Base-by-base conservation (phyloP, 306 rosid genomes). In the Quercus parvula region DNA sequence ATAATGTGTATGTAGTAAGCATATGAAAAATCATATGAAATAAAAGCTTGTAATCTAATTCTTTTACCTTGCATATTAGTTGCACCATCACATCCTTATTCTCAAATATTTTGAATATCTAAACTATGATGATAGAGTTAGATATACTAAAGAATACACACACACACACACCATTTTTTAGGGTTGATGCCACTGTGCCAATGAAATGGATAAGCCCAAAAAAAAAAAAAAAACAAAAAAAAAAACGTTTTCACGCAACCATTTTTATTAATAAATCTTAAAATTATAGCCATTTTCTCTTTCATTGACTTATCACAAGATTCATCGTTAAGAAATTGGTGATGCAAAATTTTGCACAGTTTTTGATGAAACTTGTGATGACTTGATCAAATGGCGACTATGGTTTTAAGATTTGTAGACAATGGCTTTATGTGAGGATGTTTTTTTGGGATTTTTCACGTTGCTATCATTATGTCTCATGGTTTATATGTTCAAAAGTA, bases 1-100 rank as follows among this genome's bases (percentile, higher is more conserved):
- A 15, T 28, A 79, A 79, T 75, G 79, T 24, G 79, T 24, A 69
- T 35, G 31, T 70, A 81, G 18, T 75, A 75, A 15, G 66, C 76
- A 56, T 44, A 46, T 27, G 44, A 13, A 18, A 7, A 75, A 35
- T 68, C 66, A 57, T 25, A 27, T 2, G 74, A 18, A 66, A 80
- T 17, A n/a, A 80, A 74, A 28, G 52, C 75, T 74, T 74, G 49
- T 2, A 58, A 55, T 0, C 52, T 52, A 77, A 77, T 77, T 52
- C 62, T 56, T 46, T 14, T 1, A 35, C 38, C 80, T 25, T 70
- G 15, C 71, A 78, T 44, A 0, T 78, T 70, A 8, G 55, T 30
- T 5, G 66, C 83, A 72, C 46, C 69, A 64, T 79, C 78, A 52
- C 64, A 64, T 44, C 74, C 22, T 61, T 79, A 20, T 14, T n/a